Conservation (phyloP, 208 protist species). For the Acanthamoeba castellanii region DNA sequence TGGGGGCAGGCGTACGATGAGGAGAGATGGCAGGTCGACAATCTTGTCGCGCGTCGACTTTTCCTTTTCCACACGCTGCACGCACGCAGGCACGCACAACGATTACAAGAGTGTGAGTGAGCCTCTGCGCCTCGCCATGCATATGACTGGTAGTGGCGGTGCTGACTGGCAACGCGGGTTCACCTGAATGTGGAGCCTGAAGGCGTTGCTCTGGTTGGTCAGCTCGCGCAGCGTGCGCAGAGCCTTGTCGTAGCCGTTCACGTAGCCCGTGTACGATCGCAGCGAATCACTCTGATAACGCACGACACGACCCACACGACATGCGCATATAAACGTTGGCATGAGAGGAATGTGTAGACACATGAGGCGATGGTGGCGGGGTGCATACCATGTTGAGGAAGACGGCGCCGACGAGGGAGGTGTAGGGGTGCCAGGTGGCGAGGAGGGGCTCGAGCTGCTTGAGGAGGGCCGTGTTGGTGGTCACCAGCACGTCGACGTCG, state of each 20-base stretch:
- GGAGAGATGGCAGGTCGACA: constrained; percentile 23
- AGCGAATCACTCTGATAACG: not conserved
- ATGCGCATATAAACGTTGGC: no score
- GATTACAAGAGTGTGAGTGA: no score
- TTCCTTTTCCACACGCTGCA: not conserved
- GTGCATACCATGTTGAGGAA: not conserved
- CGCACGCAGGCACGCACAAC: no score
- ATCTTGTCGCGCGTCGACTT: constrained; percentile 12
- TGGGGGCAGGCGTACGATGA: not conserved
- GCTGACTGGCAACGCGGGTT: no score
- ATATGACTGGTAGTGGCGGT: no score
- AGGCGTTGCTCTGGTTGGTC: not conserved
- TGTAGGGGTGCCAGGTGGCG: constrained; percentile 30
- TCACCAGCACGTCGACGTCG: constrained; percentile 13
- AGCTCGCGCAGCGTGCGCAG: not conserved
- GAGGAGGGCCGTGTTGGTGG: not conserved
- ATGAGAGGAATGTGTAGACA: not conserved
- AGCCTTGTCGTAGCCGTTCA: constrained; percentile 62
- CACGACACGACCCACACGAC: not conserved
- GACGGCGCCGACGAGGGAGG: constrained; percentile 12
- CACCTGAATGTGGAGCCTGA: not conserved
- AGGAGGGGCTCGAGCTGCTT: not conserved
- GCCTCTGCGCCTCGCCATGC: no score
- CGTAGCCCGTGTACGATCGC: constrained; percentile 36
- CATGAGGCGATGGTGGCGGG: not conserved